These are phyloP conservation scores for Oryza brachyantha DNA, from an alignment of 176 grass and related monocot species.

Conservation along the genomic window DNA sequence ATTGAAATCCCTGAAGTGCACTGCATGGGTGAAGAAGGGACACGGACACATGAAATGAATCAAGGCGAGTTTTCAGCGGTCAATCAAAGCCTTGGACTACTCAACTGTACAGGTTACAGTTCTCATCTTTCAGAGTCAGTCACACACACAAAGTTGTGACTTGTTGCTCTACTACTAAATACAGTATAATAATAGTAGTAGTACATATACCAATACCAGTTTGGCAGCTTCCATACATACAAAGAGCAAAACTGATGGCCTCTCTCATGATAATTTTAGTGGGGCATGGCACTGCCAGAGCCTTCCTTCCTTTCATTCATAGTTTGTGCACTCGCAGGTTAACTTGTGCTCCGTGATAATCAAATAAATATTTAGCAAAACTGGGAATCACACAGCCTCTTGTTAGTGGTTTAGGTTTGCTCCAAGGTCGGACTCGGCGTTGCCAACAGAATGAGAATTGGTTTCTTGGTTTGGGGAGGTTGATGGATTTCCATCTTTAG, in stretches of 20 bases:
- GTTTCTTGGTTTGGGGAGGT: constrained; percentile 34
- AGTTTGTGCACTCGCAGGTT: background rate
- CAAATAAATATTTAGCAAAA: constrained; percentile 40
- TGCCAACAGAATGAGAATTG: constrained; percentile 3
- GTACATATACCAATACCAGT: no score
- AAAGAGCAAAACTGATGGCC: background rate
- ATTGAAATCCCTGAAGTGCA: no score
- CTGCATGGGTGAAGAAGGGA: no score
- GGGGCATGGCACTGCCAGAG: background rate
- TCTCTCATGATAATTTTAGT: background rate
- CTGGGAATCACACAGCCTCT: constrained; percentile 1
- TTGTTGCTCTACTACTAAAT: no score
- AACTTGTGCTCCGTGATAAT: background rate
- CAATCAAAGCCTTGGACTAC: background rate
- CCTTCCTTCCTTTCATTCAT: background rate
- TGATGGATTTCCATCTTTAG: constrained; percentile 32
- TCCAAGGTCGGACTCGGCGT: background rate
- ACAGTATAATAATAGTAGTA: no score
- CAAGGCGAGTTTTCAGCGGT: no score
- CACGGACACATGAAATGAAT: background rate
- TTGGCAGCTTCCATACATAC: no score
- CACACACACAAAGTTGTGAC: no score
- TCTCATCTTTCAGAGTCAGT: no score
- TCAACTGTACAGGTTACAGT: constrained; percentile 49
- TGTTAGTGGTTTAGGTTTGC: background rate